A percentile compares a stretch with the other conserved stretches of the same genome.
Conservation (phyloP, 371 early-diverging fungal genomes). For the Synchytrium microbalum region DNA sequence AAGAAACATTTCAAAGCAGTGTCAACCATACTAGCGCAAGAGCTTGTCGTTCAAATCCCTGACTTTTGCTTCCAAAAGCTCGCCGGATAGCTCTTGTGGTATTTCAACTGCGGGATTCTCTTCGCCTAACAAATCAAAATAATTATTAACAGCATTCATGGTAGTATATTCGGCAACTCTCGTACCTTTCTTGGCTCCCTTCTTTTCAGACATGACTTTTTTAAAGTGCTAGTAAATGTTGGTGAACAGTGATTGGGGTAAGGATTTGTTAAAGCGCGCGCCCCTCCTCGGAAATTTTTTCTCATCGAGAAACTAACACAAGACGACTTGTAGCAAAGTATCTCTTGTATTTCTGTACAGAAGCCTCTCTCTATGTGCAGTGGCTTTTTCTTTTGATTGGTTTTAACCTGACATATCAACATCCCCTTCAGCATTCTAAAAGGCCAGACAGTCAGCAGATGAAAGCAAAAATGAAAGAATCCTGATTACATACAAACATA, state of each 20-base stretch:
- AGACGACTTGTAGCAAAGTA: no score
- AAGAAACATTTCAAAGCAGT: background rate
- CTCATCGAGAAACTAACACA: background rate
- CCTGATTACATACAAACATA: background rate
- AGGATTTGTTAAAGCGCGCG: background rate
- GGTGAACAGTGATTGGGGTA: background rate
- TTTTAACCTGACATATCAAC: background rate
- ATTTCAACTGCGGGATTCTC: background rate
- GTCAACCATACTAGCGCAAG: background rate
- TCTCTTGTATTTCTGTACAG: no score
- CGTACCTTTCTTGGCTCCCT: slow-evolving; percentile 2
- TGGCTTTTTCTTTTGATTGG: no score
- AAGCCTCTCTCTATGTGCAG: no score
- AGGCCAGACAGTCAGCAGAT: background rate
- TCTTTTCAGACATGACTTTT: background rate
- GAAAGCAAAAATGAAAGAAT: no score
- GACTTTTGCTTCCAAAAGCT: background rate
- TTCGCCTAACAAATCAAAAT: background rate
- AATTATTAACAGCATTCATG: background rate
- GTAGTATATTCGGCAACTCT: no score
- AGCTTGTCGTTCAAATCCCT: background rate
- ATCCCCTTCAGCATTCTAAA: background rate
- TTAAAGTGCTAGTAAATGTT: background rate
- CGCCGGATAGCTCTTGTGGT: background rate
- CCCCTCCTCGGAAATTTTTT: background rate